phyloP scores from a whole-genome alignment of 140 eudicot genomes.

The Oenanthe javanica region DNA sequence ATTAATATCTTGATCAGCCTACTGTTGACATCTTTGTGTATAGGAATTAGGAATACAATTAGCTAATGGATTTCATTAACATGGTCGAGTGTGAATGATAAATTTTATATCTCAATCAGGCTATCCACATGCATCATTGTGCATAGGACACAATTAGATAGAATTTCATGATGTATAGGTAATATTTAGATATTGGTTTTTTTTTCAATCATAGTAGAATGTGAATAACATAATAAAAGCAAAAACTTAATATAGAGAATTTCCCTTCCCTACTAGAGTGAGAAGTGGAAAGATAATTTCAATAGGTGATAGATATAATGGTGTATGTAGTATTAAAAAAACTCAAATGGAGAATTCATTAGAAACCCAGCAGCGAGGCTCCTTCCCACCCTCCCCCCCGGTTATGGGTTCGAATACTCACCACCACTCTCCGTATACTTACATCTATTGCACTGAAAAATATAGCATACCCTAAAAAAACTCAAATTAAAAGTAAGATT shows the following conservation, averaged over 20 bases:
- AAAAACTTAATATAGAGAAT: not conserved
- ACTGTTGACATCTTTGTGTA: not conserved
- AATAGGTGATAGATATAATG: not conserved
- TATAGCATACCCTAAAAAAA: no score
- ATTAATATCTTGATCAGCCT: not conserved
- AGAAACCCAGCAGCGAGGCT: not conserved
- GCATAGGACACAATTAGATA: not conserved
- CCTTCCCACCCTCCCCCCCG: no score
- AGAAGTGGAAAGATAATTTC: not conserved
- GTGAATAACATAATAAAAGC: not conserved
- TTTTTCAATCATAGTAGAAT: not conserved
- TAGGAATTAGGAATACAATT: not conserved
- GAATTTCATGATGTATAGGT: not conserved
- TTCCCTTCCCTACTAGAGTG: not conserved
- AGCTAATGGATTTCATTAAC: not conserved
- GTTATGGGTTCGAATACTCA: no score
- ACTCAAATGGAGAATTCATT: not conserved
- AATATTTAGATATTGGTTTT: not conserved
- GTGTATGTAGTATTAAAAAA: not conserved
- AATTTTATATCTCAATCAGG: not conserved
- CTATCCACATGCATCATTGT: not conserved
- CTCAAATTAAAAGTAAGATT: not conserved
- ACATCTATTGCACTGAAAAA: not conserved
- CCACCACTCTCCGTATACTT: not conserved
- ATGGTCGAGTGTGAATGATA: not conserved